These are phyloP conservation scores for cucumber (Cucumis sativus) DNA, from an alignment of 306 rosid genomes.

Conservation along the genomic window DNA sequence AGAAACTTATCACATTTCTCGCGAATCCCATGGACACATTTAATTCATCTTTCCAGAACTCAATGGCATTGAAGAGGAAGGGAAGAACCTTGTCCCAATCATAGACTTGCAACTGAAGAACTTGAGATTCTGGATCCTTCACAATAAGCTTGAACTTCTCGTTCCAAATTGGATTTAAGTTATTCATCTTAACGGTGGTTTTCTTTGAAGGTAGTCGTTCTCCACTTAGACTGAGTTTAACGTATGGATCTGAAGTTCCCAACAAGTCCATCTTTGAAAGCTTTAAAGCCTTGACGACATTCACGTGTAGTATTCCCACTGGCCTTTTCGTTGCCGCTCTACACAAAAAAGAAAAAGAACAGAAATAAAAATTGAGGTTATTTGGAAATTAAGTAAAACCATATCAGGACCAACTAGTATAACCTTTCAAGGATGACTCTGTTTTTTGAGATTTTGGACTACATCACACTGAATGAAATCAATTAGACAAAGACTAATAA, in stretches of 20 bases:
- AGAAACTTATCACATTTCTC: background rate
- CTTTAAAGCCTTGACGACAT: conserved; percentile 56
- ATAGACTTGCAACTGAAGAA: conserved; percentile 72
- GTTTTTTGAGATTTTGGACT: background rate
- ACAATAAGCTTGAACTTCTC: conserved; percentile 84
- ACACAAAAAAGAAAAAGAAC: background rate
- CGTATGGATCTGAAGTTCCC: conserved; percentile 92
- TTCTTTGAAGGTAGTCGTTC: conserved; percentile 67
- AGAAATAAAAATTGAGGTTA: background rate
- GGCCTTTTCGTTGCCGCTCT: conserved; percentile 74
- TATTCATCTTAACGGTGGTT: conserved; percentile 67
- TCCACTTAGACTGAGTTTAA: conserved; percentile 60
- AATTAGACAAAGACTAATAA: background rate
- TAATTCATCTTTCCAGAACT: background rate
- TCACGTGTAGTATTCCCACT: conserved; percentile 86
- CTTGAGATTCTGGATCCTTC: conserved; percentile 76
- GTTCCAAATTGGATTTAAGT: conserved; percentile 88
- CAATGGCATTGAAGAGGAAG: background rate
- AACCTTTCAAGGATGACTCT: background rate
- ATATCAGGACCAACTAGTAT: background rate
- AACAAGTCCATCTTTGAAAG: conserved; percentile 79
- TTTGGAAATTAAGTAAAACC: background rate
- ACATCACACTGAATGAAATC: background rate
- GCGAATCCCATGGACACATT: background rate
- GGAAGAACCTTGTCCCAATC: conserved; percentile 91